These are phyloP conservation scores for Ceratocystis albifundus DNA, from an alignment of 2,329 filamentous ascomycete genomes.

Conservation along the genomic window DNA sequence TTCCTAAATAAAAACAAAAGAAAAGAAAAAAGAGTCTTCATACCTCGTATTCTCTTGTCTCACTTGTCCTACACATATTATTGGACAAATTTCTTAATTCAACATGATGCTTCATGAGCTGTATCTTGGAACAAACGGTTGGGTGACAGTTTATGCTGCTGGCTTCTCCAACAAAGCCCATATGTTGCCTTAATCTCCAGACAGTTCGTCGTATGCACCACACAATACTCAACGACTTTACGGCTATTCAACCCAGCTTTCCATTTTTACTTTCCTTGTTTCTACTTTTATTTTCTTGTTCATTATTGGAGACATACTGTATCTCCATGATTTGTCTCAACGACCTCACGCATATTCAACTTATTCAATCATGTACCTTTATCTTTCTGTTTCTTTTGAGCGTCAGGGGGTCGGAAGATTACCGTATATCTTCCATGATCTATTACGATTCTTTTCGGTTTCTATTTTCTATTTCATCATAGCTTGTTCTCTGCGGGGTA, in stretches of 20 bases:
- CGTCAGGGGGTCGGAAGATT: slow-evolving; percentile 5
- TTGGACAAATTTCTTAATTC: slow-evolving; percentile 17
- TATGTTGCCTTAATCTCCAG: slow-evolving; percentile 1
- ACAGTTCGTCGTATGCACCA: slow-evolving; percentile 7
- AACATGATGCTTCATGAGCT: slow-evolving; percentile 18
- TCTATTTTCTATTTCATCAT: neutral
- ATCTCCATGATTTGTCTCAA: slow-evolving; percentile 18
- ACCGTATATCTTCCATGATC: neutral
- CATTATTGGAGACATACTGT: neutral
- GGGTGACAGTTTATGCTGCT: slow-evolving; percentile 1
- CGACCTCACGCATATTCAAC: slow-evolving; percentile 17
- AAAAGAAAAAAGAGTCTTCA: slow-evolving; percentile 6
- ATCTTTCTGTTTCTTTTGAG: slow-evolving; percentile 3
- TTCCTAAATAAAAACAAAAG: neutral
- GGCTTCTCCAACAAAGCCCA: slow-evolving; percentile 21
- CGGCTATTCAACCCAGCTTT: slow-evolving; percentile 24
- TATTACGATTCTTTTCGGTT: neutral
- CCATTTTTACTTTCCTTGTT: slow-evolving; percentile 12
- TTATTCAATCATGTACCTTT: slow-evolving; percentile 18
- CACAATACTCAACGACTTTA: slow-evolving; percentile 22
- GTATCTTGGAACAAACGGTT: neutral
- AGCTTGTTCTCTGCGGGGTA: neutral
- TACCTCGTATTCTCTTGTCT: neutral
- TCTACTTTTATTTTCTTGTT: slow-evolving; percentile 7
- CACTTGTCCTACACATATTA: neutral